phyloP scores from a whole-genome alignment of 2,329 filamentous ascomycete genomes.

The Chalaropsis ovoidea region DNA sequence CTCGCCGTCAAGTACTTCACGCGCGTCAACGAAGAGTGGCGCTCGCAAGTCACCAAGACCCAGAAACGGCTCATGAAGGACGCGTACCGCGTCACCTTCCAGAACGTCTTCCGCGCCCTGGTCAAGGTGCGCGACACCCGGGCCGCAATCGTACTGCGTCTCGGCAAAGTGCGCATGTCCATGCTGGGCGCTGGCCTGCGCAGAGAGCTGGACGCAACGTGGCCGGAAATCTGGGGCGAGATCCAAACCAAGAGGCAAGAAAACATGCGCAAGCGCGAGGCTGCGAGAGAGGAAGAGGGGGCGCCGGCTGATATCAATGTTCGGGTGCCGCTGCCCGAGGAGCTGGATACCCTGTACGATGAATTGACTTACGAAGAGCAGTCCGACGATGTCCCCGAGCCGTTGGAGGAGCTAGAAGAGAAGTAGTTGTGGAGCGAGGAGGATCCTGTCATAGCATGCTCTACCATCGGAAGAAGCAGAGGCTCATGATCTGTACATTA shows the following conservation, averaged over 20 bases:
- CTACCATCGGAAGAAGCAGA: neutral
- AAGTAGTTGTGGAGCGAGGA: neutral
- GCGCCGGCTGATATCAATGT: constrained; percentile 1
- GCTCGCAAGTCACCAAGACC: constrained; percentile 9
- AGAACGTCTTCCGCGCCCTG: constrained; percentile 22
- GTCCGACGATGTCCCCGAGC: constrained; percentile 13
- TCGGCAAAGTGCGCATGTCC: constrained; percentile 19
- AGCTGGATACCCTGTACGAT: constrained; percentile 16
- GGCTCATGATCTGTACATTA: neutral
- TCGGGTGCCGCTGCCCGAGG: constrained; percentile 1
- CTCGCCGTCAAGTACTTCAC: constrained; percentile 30
- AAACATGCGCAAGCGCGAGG: constrained; percentile 13
- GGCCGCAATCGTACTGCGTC: constrained; percentile 2
- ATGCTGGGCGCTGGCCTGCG: constrained; percentile 18
- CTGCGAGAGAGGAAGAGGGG: neutral
- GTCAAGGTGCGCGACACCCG: constrained; percentile 13
- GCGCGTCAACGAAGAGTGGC: constrained; percentile 19
- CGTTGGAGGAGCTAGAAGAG: neutral
- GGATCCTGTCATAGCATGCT: neutral
- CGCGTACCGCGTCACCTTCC: constrained; percentile 25
- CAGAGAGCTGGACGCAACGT: constrained; percentile 20
- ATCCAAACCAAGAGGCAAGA: constrained; percentile 10
- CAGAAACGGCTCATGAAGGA: constrained; percentile 19
- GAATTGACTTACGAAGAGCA: neutral
- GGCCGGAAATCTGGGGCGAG: constrained; percentile 21